Percentiles rank a stretch among this genome's conserved stretches.
Evolutionary conservation across 768 basidiomycete genomes (phyloP).

Genomic region (Roridomyces roridus): DNA sequence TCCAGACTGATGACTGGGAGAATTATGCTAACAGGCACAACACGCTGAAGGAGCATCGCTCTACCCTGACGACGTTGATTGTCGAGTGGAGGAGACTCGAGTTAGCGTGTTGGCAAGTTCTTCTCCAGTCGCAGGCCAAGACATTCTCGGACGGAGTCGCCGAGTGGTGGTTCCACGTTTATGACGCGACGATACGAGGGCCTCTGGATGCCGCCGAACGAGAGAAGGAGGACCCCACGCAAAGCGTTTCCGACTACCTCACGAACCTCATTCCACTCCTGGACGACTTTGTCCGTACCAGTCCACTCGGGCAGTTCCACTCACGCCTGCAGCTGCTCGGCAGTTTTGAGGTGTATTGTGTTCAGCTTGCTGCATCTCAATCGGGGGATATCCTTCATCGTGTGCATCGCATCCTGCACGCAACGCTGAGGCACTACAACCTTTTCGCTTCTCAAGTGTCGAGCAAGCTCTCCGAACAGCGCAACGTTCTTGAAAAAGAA

Average conservation of each 20-base stretch:
- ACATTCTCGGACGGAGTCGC: constrained; percentile 54
- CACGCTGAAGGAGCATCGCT: constrained; percentile 71
- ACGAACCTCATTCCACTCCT: constrained; percentile 75
- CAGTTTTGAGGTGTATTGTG: constrained; percentile 66
- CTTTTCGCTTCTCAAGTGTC: constrained; percentile 60
- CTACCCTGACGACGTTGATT: constrained; percentile 71
- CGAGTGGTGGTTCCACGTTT: constrained; percentile 92
- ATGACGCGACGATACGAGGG: constrained; percentile 78
- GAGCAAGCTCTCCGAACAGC: constrained; percentile 59
- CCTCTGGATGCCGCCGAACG: constrained; percentile 53
- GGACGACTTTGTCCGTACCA: constrained; percentile 75
- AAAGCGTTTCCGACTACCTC: constrained; percentile 58
- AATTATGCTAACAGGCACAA: constrained; percentile 93
- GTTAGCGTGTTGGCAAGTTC: constrained; percentile 81
- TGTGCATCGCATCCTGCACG: constrained; percentile 63
- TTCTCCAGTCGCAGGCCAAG: constrained; percentile 75
- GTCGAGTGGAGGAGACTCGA: constrained; percentile 93
- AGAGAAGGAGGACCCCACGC: constrained; percentile 35
- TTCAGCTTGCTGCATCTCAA: constrained; percentile 41
- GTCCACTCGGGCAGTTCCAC: constrained; percentile 85
- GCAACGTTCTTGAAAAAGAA: constrained; percentile 74
- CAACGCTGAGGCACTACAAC: constrained; percentile 66
- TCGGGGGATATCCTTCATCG: constrained; percentile 45
- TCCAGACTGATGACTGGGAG: constrained; percentile 96
- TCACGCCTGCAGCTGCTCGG: constrained; percentile 69